phyloP scores from a whole-genome alignment of 1,139 yeast species.

The Wickerhamomyces sp. region DNA sequence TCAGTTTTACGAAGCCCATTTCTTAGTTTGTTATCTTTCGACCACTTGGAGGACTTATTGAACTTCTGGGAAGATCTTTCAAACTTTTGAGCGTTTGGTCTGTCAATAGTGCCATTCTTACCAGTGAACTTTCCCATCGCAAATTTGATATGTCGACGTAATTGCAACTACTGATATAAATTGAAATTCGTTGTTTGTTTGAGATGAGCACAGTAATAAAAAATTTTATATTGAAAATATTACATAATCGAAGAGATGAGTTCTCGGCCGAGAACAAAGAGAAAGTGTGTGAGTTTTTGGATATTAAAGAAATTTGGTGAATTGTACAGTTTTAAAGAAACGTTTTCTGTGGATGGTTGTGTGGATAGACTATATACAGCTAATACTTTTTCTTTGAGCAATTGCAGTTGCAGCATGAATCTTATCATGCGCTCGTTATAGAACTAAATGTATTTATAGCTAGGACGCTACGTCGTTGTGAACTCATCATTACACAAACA shows the following conservation, averaged over 20 bases:
- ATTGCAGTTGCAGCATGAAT: too few species aligned
- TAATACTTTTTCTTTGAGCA: too few species aligned
- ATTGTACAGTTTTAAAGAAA: too few species aligned
- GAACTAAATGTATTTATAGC: too few species aligned
- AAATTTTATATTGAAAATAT: neutral
- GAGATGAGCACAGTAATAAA: neutral
- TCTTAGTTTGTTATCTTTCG: conserved; percentile 57
- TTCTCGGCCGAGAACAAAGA: neutral
- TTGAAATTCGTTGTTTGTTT: neutral
- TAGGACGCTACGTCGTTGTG: too few species aligned
- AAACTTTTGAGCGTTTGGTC: conserved; percentile 25
- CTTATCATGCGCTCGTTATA: too few species aligned
- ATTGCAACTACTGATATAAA: too few species aligned
- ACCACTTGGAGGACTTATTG: conserved; percentile 14
- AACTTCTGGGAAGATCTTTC: conserved; percentile 23
- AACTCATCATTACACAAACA: too few species aligned
- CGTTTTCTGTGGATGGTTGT: too few species aligned
- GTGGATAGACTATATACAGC: too few species aligned
- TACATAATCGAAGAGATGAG: neutral
- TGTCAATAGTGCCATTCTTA: conserved; percentile 16
- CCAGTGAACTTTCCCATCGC: conserved; percentile 20
- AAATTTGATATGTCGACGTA: too few species aligned
- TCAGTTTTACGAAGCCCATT: conserved; percentile 66
- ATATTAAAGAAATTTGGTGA: too few species aligned
- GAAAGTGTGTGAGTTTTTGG: neutral